Base-by-base conservation (phyloP, 345 rosid genomes). In the Conringia planisiliqua region DNA sequence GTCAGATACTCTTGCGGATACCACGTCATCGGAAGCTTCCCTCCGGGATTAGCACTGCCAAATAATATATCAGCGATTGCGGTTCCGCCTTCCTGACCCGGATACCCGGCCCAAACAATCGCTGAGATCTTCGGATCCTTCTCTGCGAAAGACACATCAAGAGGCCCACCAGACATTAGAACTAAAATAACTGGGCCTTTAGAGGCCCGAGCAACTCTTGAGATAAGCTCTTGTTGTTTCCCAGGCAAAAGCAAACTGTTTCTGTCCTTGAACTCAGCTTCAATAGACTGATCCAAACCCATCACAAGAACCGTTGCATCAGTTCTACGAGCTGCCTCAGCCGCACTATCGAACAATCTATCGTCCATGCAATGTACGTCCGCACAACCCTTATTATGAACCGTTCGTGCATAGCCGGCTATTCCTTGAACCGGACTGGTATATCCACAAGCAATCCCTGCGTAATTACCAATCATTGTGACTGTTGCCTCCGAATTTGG, bases 391-490 rank as follows among this genome's bases (percentile, higher is more conserved):
- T 64, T 74, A 16, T 82, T 82, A 52, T 84, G 85, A 24, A 84
- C 71, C 9, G 87, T 79, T 78, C 70, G 69, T 10, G 86, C 78
- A 62, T 95, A 95, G 32, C 52, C 75, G 42, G 80, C 63, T 13
- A 90, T 79, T 27, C 89, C 99, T 77, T 87, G 88, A 32, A 90
- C 74, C 0, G 96, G 95, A 66, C 88, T 84, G 0, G 91, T 86
- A 60, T 85, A 86, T 66, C 83, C 88, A 72, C 99, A 95, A 57
- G 97, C 91, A 78, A 88, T 75, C 60, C 98, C 99, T 1, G 99
- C 99, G 30, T 95, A 94, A n/a, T 95, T 95, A 29, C 99, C 97
- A 11, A 95, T 85, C 99, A 91, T 91, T 26, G 96, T 86, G 14
- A 71, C 79, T 0, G 97, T 89, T 29, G 77, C 97, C 46, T 95